Evolutionary conservation across 805 yeast species (phyloP).

Genomic region (Wilhelminamyces savonicus): DNA sequence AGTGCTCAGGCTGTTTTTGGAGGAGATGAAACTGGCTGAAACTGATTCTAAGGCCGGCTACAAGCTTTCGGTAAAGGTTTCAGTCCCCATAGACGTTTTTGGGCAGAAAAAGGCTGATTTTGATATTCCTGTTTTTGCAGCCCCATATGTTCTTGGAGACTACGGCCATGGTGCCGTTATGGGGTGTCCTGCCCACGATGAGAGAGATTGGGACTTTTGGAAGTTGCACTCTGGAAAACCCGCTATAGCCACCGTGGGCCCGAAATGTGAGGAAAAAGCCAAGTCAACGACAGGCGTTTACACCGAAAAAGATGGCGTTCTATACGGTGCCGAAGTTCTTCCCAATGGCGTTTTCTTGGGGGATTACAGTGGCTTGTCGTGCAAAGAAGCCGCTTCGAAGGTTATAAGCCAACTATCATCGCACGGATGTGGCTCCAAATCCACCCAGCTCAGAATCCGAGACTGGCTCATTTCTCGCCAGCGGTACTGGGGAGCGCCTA

Average conservation of each 20-base stretch:
- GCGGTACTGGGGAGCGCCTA: slow-evolving; percentile 98
- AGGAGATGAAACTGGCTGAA: slow-evolving; percentile 37
- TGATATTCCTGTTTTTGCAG: slow-evolving; percentile 71
- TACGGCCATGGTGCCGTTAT: slow-evolving; percentile 94
- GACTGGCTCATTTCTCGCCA: slow-evolving; percentile 97
- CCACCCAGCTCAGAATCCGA: slow-evolving; percentile 59
- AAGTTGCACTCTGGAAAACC: slow-evolving; percentile 43
- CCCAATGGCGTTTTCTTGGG: slow-evolving; percentile 25
- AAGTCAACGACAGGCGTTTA: slow-evolving; percentile 46
- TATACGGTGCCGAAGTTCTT: slow-evolving; percentile 17
- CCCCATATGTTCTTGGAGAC: slow-evolving; percentile 79
- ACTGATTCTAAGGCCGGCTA: slow-evolving; percentile 47
- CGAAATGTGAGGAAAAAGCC: slow-evolving; percentile 12
- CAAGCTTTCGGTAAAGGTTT: slow-evolving; percentile 37
- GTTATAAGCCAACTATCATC: slow-evolving; percentile 39
- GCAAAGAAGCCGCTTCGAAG: slow-evolving; percentile 44
- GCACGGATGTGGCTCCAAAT: slow-evolving; percentile 36
- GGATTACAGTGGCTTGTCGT: slow-evolving; percentile 41
- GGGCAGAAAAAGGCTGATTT: slow-evolving; percentile 9
- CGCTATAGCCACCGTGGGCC: slow-evolving; percentile 41
- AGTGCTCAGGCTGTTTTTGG: slow-evolving; percentile 43
- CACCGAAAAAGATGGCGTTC: slow-evolving; percentile 39
- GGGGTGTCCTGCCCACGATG: slow-evolving; percentile 97
- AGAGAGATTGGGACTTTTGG: slow-evolving; percentile 83
- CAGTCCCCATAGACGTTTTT: slow-evolving; percentile 52